Base-by-base conservation (phyloP, 306 rosid genomes). In the Prunus dulcis region DNA sequence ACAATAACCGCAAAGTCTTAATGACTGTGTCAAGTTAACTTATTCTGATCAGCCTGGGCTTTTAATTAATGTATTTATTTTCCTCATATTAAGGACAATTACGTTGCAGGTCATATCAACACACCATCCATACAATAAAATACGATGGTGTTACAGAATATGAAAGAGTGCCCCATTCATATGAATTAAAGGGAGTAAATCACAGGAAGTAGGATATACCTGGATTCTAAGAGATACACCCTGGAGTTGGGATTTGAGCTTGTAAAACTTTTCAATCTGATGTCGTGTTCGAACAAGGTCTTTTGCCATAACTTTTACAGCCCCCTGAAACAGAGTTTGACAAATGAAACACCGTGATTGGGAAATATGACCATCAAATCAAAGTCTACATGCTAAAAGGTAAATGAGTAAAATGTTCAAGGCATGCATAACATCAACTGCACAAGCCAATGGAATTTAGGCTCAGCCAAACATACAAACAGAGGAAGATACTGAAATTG, bases 241-340 rank as follows among this genome's bases (percentile, higher is more conserved):
- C 86, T 95, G 99, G 61, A 95, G 99, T 86, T 95, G 99, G 20
- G 99, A 95, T 84, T 92, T 95, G 66, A 95, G 97, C 89, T 95
- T 95, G 82, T 95, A 95, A 82, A 95, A 95, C 81, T 95, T 95
- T 74, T 95, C 99, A 84, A 95, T 83, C 82, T 95, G 99, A 87
- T 95, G 99, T 58, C 99, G 81, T 20, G 97, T 95, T 88, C 99
- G 86, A 79, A 95, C 96, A 13, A 95, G 97, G 85, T 95, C 99
- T 82, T 95, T 95, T 5, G 99, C 99, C 99, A 95, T 95, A 77
- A 95, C 97, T 82, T 85, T 92, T 25, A 95, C 99, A 77, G 99
- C 99, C 68, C 99, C 99, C 99, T 95, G 85, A 76, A 84, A 81
- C 73, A 86, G 73, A 51, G 78, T 75, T 67, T 41, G 52, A 45